phyloP scores from a whole-genome alignment of 179 eudicot genomes.

The Silene vulgaris region DNA sequence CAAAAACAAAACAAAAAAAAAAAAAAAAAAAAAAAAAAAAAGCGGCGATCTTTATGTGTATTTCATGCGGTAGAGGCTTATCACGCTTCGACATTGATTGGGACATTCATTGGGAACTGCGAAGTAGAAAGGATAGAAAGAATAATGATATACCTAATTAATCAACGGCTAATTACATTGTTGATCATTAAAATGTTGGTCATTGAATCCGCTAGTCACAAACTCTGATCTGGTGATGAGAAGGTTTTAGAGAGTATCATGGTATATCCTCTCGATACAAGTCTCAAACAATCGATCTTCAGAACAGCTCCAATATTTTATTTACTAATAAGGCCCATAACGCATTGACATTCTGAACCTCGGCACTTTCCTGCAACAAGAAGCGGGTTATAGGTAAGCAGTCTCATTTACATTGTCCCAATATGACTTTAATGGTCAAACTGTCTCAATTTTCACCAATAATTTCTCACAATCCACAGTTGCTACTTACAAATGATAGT shows the following conservation, averaged over 20 bases:
- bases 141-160: conserved; percentile 5
- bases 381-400: background rate
- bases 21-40: too few species aligned
- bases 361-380: conserved; percentile 49
- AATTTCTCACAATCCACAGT: too few species aligned
- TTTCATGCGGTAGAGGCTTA: too few species aligned
- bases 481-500: too few species aligned
- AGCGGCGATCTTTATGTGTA: background rate
- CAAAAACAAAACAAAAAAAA: too few species aligned
- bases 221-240: conserved; percentile 16
- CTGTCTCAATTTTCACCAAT: background rate
- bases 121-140: conserved; percentile 1
- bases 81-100: too few species aligned
- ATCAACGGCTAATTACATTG: conserved; percentile 23
- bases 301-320: conserved; percentile 14
- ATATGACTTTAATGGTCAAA: background rate
- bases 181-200: conserved; percentile 6
- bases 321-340: conserved; percentile 52
- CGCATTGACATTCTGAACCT: conserved; percentile 65
- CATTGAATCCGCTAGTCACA: conserved; percentile 14
- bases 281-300: conserved; percentile 18
- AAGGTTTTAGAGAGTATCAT: conserved; percentile 8
- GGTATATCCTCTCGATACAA: conserved; percentile 8
- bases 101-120: too few species aligned
- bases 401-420: background rate